Base-by-base conservation (phyloP, 1,139 yeast species). In the Hemisphaericaspora xylanilytica region DNA sequence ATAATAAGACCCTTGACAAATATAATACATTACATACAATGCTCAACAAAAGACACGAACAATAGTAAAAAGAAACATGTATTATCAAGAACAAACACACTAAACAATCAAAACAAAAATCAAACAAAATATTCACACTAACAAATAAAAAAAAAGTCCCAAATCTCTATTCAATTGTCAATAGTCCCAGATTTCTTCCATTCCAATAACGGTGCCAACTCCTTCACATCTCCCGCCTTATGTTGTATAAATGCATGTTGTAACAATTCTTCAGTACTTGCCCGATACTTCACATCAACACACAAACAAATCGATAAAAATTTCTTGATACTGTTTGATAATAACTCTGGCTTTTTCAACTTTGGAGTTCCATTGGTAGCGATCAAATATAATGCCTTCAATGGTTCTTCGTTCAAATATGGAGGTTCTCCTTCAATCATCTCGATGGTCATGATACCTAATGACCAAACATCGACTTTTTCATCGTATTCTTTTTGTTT, bases 351-450 rank as follows among this genome's bases (percentile, higher is more conserved):
- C 47, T 84, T 77, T 65, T 88, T 90, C 53, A 92, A 71, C 61
- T 89, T 89, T 30, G 98, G 98, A 1, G 98, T 92, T 44, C 98
- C 98, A 57, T 89, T 90, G 1, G 97, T 87, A 11, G 97, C 97
- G 69, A 92, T 92, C 54, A 92, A 67, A 61, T 88, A 92, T 42
- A 59, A 49, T 3, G 67, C 67, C 39, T 62, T 62, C 31, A 62
- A 55, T 10, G 97, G 98, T 61, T 90, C 97, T 61, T 92, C 98
- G 59, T 92, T 92, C 58, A 92, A 71, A 58, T 92, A 92, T 22
- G 98, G 98, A 8, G 98, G 98, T 59, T 92, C 98, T 17, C 96
- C 94, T 65, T 92, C 98, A 48, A 92, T 85, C 97, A 92, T 90
- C 65, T 92, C 98, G 53, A 92, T 92, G 2, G 96, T 86, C 97